Base-by-base conservation (phyloP, 441 rosid genomes). In the Populus hybrid region DNA sequence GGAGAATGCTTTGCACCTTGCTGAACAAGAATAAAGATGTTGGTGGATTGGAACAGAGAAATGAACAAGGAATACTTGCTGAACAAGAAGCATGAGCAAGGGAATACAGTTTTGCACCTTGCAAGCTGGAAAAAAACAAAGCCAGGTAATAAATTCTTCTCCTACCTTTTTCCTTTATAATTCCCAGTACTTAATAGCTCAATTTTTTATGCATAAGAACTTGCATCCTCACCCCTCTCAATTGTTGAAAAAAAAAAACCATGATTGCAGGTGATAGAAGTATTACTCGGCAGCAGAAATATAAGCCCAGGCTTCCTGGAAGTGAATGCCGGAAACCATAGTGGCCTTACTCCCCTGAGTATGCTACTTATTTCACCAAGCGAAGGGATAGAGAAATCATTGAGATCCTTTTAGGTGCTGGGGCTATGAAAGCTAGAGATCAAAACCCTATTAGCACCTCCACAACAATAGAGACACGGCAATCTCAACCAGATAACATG, bases 1-100 rank as follows among this genome's bases (percentile, higher is more conserved):
- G 66, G 88, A 89, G 68, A 84, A 74, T 71, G 87, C 85, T 76
- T 14, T 87, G 68, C 89, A 87, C 64, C 83, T 89, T 72, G 90
- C 89, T 59, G 80, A n/a, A n/a, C n/a, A n/a, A n/a, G n/a, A 0
- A 64, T 73, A 20, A 61, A 66, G 70, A 82, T 77, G 11, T 53
- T 84, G 78, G 78, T 79, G 78, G 89, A 81, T 53, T 75, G 78
- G 83, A 70, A 76, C 36, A 83, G 66, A 24, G 78, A 79, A 78
- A 63, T 61, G 35, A 82, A 80, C 68, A 81, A 53, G 35, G 69
- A 68, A 12, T 33, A 76, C 24, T 56, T 86, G 24, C 71, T 87
- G 78, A 77, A 74, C 74, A 77, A 68, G 84, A 87, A 82, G 76
- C 90, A 89, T 76, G 83, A 78, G 63, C 82, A 80, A 2, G 87